A percentile compares a stretch with the other conserved stretches of the same genome.
These are phyloP conservation scores for Tulasnella sp. DNA, from an alignment of 768 basidiomycete species.

Conservation along the genomic window DNA sequence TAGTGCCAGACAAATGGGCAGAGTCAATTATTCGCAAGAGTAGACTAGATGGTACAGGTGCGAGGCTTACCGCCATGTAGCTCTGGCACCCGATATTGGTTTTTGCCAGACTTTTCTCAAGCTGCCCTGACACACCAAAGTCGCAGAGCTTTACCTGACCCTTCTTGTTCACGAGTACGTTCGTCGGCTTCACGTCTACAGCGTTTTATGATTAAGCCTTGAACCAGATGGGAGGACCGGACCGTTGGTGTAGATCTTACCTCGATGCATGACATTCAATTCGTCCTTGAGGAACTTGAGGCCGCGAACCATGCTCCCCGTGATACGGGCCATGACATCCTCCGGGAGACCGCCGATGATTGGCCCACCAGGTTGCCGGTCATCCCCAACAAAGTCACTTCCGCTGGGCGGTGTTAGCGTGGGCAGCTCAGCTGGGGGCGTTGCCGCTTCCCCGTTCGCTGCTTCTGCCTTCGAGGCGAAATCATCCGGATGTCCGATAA, in stretches of 20 bases:
- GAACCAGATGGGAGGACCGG: not conserved
- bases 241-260: constrained; percentile 27
- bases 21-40: no score
- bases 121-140: constrained; percentile 97
- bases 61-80: constrained; percentile 89
- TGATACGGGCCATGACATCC: constrained; percentile 71
- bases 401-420: not conserved
- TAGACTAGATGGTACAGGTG: no score
- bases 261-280: constrained; percentile 74
- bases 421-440: not conserved
- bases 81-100: constrained; percentile 98
- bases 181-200: constrained; percentile 91
- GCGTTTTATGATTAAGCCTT: not conserved
- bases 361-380: constrained; percentile 21
- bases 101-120: constrained; percentile 91
- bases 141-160: constrained; percentile 94
- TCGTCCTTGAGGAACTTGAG: constrained; percentile 93
- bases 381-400: constrained; percentile 5
- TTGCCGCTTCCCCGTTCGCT: not conserved
- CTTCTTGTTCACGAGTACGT: constrained; percentile 78
- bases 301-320: constrained; percentile 73
- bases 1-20: constrained; percentile 25
- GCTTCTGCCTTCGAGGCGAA: not conserved
- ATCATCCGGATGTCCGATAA: constrained; percentile 26
- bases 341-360: constrained; percentile 50